phyloP scores from a whole-genome alignment of 1,284 basidiomycete species.

The Cutaneotrichosporon daszewskae region DNA sequence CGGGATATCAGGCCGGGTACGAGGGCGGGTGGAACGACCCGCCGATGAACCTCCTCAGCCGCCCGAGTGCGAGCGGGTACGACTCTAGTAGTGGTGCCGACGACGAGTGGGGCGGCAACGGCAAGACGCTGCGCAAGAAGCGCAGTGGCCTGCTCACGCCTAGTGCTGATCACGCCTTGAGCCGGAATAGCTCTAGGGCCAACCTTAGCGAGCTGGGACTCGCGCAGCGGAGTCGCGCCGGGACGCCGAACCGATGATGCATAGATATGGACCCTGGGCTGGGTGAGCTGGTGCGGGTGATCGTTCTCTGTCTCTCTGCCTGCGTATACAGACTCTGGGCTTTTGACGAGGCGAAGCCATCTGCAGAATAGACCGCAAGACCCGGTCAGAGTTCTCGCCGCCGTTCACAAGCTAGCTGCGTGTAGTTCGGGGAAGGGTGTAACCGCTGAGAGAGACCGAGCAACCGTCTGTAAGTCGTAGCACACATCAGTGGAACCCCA shows the following conservation, averaged over 20 bases:
- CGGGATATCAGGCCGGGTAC: background rate
- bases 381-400: no score
- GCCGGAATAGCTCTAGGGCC: constrained; percentile 40
- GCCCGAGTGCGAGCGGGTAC: background rate
- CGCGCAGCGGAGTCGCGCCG: constrained; percentile 31
- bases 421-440: no score
- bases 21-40: constrained; percentile 46
- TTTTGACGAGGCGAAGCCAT: no score
- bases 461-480: no score
- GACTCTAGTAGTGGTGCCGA: constrained; percentile 5
- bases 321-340: no score
- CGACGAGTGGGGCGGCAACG: constrained; percentile 3
- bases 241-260: constrained; percentile 13
- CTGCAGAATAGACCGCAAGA: no score
- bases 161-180: constrained; percentile 14
- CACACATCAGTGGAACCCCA: no score
- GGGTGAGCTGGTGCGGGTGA: background rate
- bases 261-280: background rate
- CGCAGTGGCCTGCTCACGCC: constrained; percentile 25
- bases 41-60: constrained; percentile 26
- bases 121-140: background rate
- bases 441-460: no score
- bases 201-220: constrained; percentile 42
- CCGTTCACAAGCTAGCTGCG: no score
- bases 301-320: background rate